Conservation (phyloP, 2,329 filamentous ascomycete genomes). For the Ophiostoma piceae region DNA sequence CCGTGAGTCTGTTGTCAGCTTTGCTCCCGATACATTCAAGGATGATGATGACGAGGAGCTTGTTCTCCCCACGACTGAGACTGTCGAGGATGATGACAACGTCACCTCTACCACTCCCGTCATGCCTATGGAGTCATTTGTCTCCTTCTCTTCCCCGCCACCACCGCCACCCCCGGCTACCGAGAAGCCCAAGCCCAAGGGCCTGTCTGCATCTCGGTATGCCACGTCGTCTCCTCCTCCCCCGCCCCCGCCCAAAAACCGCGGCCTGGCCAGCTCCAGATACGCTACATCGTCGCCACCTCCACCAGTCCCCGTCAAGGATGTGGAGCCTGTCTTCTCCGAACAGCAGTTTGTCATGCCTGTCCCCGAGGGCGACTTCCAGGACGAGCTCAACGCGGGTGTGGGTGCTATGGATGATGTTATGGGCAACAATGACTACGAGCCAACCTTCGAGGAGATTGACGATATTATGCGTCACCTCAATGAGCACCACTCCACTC, state of each 20-base stretch:
- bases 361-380: constrained; percentile 13
- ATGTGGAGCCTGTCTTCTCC: constrained; percentile 27
- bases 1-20: constrained; percentile 28
- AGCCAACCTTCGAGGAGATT: constrained; percentile 71
- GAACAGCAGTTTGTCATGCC: constrained; percentile 21
- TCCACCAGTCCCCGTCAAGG: constrained; percentile 30
- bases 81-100: constrained; percentile 26
- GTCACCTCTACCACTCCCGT: constrained; percentile 22
- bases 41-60: background rate
- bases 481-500: constrained; percentile 65
- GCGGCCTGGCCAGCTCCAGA: constrained; percentile 42
- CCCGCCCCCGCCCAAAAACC: constrained; percentile 40
- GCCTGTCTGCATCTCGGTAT: constrained; percentile 46
- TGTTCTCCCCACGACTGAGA: constrained; percentile 23
- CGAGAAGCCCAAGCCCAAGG: constrained; percentile 35
- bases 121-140: constrained; percentile 5
- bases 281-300: constrained; percentile 41
- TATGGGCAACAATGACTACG: constrained; percentile 31
- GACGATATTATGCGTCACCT: constrained; percentile 89
- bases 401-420: constrained; percentile 25
- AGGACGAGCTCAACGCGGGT: constrained; percentile 19
- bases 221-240: constrained; percentile 31
- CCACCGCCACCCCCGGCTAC: constrained; percentile 28
- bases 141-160: constrained; percentile 26
- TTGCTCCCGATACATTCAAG: constrained; percentile 22